phyloP scores from a whole-genome alignment of 352 stramenopile genomes.

The Pythium phragmitis region DNA sequence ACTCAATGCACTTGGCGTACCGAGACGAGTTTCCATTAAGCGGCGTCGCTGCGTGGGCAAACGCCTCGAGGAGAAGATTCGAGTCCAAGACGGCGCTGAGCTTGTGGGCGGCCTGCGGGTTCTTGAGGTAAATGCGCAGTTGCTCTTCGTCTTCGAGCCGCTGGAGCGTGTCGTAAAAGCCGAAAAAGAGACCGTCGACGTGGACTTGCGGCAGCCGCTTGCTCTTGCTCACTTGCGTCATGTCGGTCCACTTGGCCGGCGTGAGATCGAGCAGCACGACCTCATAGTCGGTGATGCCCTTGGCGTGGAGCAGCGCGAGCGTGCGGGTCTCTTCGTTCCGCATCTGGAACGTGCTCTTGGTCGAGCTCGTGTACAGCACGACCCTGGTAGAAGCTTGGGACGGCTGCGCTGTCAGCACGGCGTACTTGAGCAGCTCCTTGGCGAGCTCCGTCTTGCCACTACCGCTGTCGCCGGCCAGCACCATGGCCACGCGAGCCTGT shows the following conservation, averaged over 20 bases:
- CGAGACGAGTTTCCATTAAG: slow-evolving; percentile 77
- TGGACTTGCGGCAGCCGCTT: slow-evolving; percentile 75
- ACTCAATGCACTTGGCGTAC: slow-evolving; percentile 64
- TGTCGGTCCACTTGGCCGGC: slow-evolving; percentile 64
- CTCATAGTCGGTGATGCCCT: slow-evolving; percentile 62
- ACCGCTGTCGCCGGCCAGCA: slow-evolving; percentile 66
- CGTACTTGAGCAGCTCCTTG: slow-evolving; percentile 81
- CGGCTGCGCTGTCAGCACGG: slow-evolving; percentile 54
- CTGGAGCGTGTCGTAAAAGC: slow-evolving; percentile 80
- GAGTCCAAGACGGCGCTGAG: slow-evolving; percentile 60
- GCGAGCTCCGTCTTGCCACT: slow-evolving; percentile 76
- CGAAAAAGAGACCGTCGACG: slow-evolving; percentile 69
- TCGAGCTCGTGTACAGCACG: slow-evolving; percentile 78
- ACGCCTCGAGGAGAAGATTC: slow-evolving; percentile 77
- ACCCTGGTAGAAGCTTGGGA: slow-evolving; percentile 28
- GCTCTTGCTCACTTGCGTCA: slow-evolving; percentile 64
- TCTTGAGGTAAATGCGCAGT: slow-evolving; percentile 75
- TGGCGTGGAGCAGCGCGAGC: slow-evolving; percentile 72
- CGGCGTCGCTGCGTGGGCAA: slow-evolving; percentile 61
- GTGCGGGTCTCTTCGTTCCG: slow-evolving; percentile 69
- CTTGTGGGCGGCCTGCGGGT: slow-evolving; percentile 58
- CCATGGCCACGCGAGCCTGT: slow-evolving; percentile 30
- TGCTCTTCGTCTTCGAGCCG: slow-evolving; percentile 78
- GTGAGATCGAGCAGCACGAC: slow-evolving; percentile 71
- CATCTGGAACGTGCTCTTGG: slow-evolving; percentile 84